These are phyloP conservation scores for Petunia hybrid DNA, from an alignment of 305 asterid genomes.

Conservation along the genomic window DNA sequence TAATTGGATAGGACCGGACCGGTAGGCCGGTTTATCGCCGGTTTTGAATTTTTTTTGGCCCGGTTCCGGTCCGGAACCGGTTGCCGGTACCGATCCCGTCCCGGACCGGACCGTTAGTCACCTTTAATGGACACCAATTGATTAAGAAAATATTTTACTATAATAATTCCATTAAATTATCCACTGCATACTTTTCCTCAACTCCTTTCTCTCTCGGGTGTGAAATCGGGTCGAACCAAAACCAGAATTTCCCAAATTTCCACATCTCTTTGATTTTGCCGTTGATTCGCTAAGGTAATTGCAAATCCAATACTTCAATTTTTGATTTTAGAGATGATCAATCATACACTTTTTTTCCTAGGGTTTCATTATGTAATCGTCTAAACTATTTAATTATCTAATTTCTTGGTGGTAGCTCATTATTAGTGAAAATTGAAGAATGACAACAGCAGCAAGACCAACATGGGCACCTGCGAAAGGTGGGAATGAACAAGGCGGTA, in stretches of 20 bases:
- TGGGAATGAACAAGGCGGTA: constrained; percentile 93
- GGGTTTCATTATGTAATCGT: background rate
- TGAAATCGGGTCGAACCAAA: constrained; percentile 11
- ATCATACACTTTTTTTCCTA: background rate
- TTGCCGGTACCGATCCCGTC: too few species aligned
- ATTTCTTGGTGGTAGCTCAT: background rate
- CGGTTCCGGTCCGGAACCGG: too few species aligned
- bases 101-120: too few species aligned
- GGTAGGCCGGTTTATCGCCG: too few species aligned
- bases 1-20: too few species aligned
- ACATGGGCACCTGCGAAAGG: constrained; percentile 99
- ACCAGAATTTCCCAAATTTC: background rate
- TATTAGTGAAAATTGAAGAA: constrained; percentile 15
- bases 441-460: constrained; percentile 98
- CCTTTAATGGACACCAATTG: too few species aligned
- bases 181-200: background rate
- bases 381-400: too few species aligned
- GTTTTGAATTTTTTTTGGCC: too few species aligned
- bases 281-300: background rate
- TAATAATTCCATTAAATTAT: background rate
- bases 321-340: background rate
- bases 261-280: background rate
- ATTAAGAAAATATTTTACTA: background rate
- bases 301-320: background rate
- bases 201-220: background rate